Evolutionary conservation across 768 basidiomycete genomes (phyloP).

Genomic region (Clitopilus passeckerianus): DNA sequence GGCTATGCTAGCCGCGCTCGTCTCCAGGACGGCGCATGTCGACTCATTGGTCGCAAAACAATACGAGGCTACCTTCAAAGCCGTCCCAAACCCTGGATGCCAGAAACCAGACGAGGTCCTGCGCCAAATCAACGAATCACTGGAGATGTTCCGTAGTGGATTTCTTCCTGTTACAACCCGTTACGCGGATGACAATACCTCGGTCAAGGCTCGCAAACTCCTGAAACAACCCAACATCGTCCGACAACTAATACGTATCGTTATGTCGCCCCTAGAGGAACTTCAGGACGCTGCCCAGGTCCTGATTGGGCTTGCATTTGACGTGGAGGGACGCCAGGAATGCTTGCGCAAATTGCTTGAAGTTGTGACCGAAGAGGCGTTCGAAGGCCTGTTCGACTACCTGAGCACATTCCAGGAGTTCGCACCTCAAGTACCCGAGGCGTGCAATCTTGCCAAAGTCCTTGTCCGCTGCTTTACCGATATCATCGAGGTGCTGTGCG

Average conservation of each 20-base stretch:
- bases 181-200: conserved; percentile 58
- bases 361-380: conserved; percentile 56
- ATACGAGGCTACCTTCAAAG: conserved; percentile 33
- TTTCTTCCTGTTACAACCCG: conserved; percentile 59
- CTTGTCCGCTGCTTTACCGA: conserved; percentile 92
- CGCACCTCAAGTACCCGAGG: conserved; percentile 70
- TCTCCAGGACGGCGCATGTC: conserved; percentile 61
- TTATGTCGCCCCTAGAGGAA: conserved; percentile 79
- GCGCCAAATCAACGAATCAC: conserved; percentile 54
- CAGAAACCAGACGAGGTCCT: conserved; percentile 28
- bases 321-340: conserved; percentile 85
- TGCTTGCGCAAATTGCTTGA: conserved; percentile 78
- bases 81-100: conserved; percentile 18
- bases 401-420: conserved; percentile 61
- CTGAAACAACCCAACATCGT: conserved; percentile 53
- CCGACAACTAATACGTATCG: conserved; percentile 55
- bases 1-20: conserved; percentile 49
- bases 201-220: conserved; percentile 46
- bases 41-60: conserved; percentile 52
- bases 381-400: conserved; percentile 69
- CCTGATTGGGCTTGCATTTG: conserved; percentile 80
- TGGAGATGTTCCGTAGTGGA: conserved; percentile 53
- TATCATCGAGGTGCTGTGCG: conserved; percentile 83
- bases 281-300: conserved; percentile 73
- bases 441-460: conserved; percentile 82